A percentile compares a stretch with the other conserved stretches of the same genome.
These are phyloP conservation scores for Periconia macrospinosa DNA, from an alignment of 2,329 filamentous ascomycete species.

Conservation along the genomic window DNA sequence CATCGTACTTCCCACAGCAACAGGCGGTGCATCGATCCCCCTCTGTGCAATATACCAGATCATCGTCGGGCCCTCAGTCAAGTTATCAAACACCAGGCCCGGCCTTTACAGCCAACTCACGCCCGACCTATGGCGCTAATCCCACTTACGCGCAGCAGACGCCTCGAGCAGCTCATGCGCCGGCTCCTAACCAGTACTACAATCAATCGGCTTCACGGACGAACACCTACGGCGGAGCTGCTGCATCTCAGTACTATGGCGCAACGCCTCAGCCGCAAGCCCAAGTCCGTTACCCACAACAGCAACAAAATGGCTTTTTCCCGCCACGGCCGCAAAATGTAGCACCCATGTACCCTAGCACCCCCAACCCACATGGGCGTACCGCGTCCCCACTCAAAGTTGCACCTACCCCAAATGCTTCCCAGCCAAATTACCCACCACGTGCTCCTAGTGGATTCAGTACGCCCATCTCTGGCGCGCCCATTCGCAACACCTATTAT, in stretches of 20 bases:
- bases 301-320: slow-evolving; percentile 35
- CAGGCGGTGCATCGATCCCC: slow-evolving; percentile 38
- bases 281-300: slow-evolving; percentile 35
- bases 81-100: slow-evolving; percentile 31
- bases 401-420: slow-evolving; percentile 12
- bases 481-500: slow-evolving; percentile 39
- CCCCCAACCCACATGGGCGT: slow-evolving; percentile 32
- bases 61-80: slow-evolving; percentile 31
- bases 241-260: slow-evolving; percentile 37
- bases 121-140: slow-evolving; percentile 28
- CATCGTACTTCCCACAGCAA: slow-evolving; percentile 39
- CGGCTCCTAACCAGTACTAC: slow-evolving; percentile 31
- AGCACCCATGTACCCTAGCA: slow-evolving; percentile 34
- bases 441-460: slow-evolving; percentile 26
- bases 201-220: slow-evolving; percentile 28
- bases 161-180: slow-evolving; percentile 29
- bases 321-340: slow-evolving; percentile 38
- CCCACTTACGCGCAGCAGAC: slow-evolving; percentile 37
- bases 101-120: slow-evolving; percentile 30
- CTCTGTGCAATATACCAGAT: slow-evolving; percentile 36
- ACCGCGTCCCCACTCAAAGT: slow-evolving; percentile 42
- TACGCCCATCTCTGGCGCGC: slow-evolving; percentile 28
- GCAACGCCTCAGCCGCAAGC: slow-evolving; percentile 35
- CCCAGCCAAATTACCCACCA: slow-evolving; percentile 28
- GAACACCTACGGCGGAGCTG: slow-evolving; percentile 28